Base-by-base conservation (phyloP, 2,329 filamentous ascomycete genomes). In the Nemania serpens region DNA sequence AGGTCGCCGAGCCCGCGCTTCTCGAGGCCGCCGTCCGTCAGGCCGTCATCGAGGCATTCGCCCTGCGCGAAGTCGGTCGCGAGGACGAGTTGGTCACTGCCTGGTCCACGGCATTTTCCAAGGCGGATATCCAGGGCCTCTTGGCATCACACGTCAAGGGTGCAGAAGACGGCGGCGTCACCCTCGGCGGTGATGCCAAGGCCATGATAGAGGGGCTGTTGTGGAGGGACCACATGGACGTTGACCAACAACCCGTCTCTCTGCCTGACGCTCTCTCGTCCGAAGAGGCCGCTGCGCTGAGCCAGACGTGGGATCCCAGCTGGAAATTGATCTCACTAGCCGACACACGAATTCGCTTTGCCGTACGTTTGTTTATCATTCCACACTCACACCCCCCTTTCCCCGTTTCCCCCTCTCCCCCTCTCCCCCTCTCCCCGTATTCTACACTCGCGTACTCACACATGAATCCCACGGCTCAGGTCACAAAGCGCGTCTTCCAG, bases 401-500 rank as follows among this genome's bases (percentile, higher is more conserved):
- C 3, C 10, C 12, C 13, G 6, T 36, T 18, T 47, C 20, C 33
- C 29, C 34, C 15, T n/a, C n/a, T n/a, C 20, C 10, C 17, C 3
- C 17, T 36, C n/a, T 20, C 3, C 10, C 12, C 13, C 33, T 29
- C 34, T 10, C 37, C 18, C 37, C 7, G 22, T 36, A 29, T 29
- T 22, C n/a, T 34, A 4, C 5, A 1, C n/a, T 11, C 9, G n/a
- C 15, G 4, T 33, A 10, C 15, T 42, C 13, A 46, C 20, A 15
- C 39, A 57, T 50, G 29, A 10, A 29, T 22, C 7, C 6, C 13
- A 41, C 29, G n/a, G 12, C 2, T 20, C 67, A 97, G 93, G 82
- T 95, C 66, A 79, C 88, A 70, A 96, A 97, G 78, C 88, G 91
- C 61, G 79, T 93, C 63, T 86, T 89, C 74, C 90, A 95, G 74